These are phyloP conservation scores for Erysiphe neolycopersici DNA, from an alignment of 2,329 filamentous ascomycete genomes.

Conservation along the genomic window DNA sequence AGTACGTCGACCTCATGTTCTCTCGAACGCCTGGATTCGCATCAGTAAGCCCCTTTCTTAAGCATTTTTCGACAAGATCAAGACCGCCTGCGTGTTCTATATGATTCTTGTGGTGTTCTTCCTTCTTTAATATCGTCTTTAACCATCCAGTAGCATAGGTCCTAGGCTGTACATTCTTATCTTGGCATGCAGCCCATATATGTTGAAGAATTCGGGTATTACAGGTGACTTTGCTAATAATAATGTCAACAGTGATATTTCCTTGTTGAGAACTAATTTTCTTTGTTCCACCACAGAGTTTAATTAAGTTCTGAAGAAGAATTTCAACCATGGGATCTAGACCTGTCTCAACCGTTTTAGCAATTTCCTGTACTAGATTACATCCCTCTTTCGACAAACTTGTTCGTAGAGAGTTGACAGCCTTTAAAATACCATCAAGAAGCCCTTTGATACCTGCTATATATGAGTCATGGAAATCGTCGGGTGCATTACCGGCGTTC, in stretches of 20 bases:
- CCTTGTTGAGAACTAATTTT: slow-evolving; percentile 74
- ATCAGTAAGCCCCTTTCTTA: slow-evolving; percentile 73
- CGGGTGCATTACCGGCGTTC: slow-evolving; percentile 57
- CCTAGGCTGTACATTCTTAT: slow-evolving; percentile 80
- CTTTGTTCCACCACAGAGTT: slow-evolving; percentile 71
- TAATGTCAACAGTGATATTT: slow-evolving; percentile 51
- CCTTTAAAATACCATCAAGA: slow-evolving; percentile 73
- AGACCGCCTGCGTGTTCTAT: slow-evolving; percentile 67
- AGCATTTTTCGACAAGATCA: slow-evolving; percentile 61
- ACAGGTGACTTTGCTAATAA: slow-evolving; percentile 59
- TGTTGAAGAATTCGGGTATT: slow-evolving; percentile 64
- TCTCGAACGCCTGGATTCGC: slow-evolving; percentile 77
- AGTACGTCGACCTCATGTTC: slow-evolving; percentile 62
- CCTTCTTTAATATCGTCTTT: slow-evolving; percentile 53
- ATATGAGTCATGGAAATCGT: slow-evolving; percentile 48
- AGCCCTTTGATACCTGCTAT: slow-evolving; percentile 42
- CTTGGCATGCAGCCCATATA: slow-evolving; percentile 53
- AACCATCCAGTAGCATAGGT: slow-evolving; percentile 61
- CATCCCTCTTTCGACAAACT: slow-evolving; percentile 77
- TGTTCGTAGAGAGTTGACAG: slow-evolving; percentile 57
- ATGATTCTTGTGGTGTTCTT: slow-evolving; percentile 50
- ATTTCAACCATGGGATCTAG: slow-evolving; percentile 80
- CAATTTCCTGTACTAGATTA: slow-evolving; percentile 60
- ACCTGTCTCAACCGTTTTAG: slow-evolving; percentile 43
- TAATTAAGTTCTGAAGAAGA: slow-evolving; percentile 68